Evolutionary conservation across 2,329 filamentous ascomycete genomes (phyloP), one percentile per base, ranked within the genome.

Genomic region (Aspergillus sp.): DNA sequence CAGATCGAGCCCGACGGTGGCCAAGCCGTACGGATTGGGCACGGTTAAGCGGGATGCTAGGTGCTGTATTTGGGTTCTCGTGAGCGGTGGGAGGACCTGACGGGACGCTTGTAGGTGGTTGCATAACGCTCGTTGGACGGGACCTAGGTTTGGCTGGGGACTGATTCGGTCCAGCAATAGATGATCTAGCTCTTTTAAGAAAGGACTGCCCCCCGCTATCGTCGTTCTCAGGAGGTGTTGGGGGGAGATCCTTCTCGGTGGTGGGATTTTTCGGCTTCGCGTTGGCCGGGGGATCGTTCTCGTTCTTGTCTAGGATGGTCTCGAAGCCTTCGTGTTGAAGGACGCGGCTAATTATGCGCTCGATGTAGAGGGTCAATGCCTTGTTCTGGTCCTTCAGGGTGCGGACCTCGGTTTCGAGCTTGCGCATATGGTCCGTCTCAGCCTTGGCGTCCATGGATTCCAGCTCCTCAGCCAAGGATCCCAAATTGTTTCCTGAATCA

Each of bases 281-380:
- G 30, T 62, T 62, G 23, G 58, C 49, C 3, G 63, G 52, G 12
- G 66, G 61, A 22, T 74, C 73, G 22, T 74, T 71, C 59, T 83
- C 82, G 7, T 85, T 87, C 67, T 88, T 86, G 65, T 95, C 89
- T 37, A 96, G 77, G 51, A 97, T 95, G 53, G 88, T 84, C 71
- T 98, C 91, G 58, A 95, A 97, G 57, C 95, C 90, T 62, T 95
- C 87, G 70, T 96, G 88, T 64, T 95, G 87, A 53, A 98, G 79
- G 41, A 98, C 81, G 48, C 93, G 86, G 67, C 93, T 93, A 66
- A 98, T 95, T 67, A 98, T 97, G 74, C 93, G 95, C 80, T 97
- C 95, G 75, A 98, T 96, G 74, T 98, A 98, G 55, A 97, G 77
- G 20, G 90, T 95, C 59, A 98, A 77, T 25, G 93, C 93, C 75